Evolutionary conservation across 2,329 filamentous ascomycete genomes (phyloP).

Genomic region (Emydomyces testavorans): DNA sequence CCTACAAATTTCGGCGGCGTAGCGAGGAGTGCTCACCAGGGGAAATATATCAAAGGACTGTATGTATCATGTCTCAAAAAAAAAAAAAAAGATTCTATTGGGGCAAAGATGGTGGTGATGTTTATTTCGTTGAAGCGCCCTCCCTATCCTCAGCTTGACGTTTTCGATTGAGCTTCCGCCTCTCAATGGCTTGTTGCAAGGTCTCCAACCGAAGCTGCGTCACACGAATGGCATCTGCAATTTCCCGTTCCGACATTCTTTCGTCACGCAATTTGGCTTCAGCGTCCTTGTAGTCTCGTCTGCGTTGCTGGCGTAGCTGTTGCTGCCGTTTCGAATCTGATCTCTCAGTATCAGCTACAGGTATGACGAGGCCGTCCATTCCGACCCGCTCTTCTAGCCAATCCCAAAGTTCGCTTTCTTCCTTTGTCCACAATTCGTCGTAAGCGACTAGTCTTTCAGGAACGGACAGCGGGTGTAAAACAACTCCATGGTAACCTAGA

Average conservation of each 20-base stretch:
- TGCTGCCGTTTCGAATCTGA: slow-evolving; percentile 34
- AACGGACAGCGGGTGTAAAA: slow-evolving; percentile 32
- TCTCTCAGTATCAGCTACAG: slow-evolving; percentile 20
- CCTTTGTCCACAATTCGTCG: slow-evolving; percentile 80
- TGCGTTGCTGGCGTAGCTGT: slow-evolving; percentile 21
- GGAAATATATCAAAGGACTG: not conserved
- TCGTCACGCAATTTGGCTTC: slow-evolving; percentile 50
- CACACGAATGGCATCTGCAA: slow-evolving; percentile 68
- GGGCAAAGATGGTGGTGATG: not conserved
- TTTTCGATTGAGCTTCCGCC: slow-evolving; percentile 36
- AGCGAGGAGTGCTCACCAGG: not conserved
- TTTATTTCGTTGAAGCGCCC: not conserved
- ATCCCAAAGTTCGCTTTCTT: slow-evolving; percentile 83
- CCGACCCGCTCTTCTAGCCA: slow-evolving; percentile 84
- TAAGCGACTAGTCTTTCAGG: slow-evolving; percentile 69
- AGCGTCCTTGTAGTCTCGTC: slow-evolving; percentile 35
- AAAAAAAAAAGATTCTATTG: no score
- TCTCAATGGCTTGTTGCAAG: slow-evolving; percentile 60
- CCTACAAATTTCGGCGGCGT: not conserved
- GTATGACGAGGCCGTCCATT: slow-evolving; percentile 45
- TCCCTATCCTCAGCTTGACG: not conserved
- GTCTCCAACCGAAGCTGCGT: slow-evolving; percentile 75
- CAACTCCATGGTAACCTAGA: slow-evolving; percentile 28
- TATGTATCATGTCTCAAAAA: not conserved
- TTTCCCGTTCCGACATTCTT: slow-evolving; percentile 60